phyloP scores from a whole-genome alignment of 139 green algal genomes.

The Coelastrella sp. region DNA sequence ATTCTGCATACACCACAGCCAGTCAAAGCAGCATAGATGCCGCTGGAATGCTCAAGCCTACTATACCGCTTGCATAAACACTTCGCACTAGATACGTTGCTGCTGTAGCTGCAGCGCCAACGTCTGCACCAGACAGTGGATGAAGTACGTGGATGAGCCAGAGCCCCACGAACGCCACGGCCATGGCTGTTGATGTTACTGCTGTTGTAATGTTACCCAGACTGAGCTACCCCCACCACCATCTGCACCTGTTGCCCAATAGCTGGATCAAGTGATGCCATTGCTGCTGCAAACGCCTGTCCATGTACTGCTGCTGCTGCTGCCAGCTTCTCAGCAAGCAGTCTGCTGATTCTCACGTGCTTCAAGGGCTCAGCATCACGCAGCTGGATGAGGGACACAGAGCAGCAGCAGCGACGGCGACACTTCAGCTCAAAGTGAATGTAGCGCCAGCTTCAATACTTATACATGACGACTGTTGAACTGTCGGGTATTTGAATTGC shows the following conservation, averaged over 20 bases:
- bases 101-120: not conserved
- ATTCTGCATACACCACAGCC: too few relatives aligned
- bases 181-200: not conserved
- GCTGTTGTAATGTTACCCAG: not conserved
- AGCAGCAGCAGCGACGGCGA: slow-evolving; percentile 2
- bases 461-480: too few relatives aligned
- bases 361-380: slow-evolving; percentile 53
- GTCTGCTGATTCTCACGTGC: slow-evolving; percentile 20
- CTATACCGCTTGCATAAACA: too few relatives aligned
- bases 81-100: too few relatives aligned
- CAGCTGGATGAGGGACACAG: slow-evolving; percentile 35
- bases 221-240: slow-evolving; percentile 27
- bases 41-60: too few relatives aligned
- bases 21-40: too few relatives aligned
- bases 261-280: slow-evolving; percentile 46
- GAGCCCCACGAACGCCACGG: too few relatives aligned
- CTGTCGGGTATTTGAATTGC: too few relatives aligned
- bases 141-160: too few relatives aligned
- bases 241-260: slow-evolving; percentile 40
- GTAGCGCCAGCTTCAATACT: too few relatives aligned
- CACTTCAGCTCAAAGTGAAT: too few relatives aligned
- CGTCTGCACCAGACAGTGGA: too few relatives aligned
- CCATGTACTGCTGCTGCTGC: slow-evolving; percentile 51
- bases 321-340: slow-evolving; percentile 48
- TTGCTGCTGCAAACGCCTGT: slow-evolving; percentile 20